phyloP scores from a whole-genome alignment of 73 alveolate genomes.

The Tetrahymena thermophila region DNA sequence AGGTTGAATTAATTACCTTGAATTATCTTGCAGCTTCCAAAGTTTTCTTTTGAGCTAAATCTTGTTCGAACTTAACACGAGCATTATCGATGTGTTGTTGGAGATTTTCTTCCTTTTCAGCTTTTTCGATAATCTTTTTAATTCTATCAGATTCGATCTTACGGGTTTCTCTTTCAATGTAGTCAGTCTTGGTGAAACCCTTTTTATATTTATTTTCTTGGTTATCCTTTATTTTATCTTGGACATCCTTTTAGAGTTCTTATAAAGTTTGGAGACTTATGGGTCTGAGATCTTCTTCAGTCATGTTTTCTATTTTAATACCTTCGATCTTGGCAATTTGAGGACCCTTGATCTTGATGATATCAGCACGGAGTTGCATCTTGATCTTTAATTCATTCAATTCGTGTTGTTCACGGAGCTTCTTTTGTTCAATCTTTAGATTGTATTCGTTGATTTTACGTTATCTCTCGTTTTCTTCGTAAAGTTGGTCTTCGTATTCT shows the following conservation, averaged over 20 bases:
- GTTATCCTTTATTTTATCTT: background rate
- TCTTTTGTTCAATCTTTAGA: background rate
- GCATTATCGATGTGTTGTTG: background rate
- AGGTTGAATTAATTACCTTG: background rate
- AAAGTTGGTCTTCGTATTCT: background rate
- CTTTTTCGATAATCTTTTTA: background rate
- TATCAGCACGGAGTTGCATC: background rate
- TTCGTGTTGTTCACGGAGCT: background rate
- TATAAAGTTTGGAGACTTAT: background rate
- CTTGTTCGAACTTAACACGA: background rate
- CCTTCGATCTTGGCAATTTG: background rate
- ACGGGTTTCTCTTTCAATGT: background rate
- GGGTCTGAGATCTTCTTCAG: constrained; percentile 3
- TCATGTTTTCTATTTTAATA: background rate
- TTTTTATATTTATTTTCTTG: background rate
- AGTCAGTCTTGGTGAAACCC: background rate
- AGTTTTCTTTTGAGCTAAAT: background rate
- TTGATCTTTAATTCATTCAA: background rate
- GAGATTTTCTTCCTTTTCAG: background rate
- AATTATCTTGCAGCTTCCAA: background rate
- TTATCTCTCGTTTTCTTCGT: background rate
- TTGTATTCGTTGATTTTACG: background rate
- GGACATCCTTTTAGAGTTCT: background rate
- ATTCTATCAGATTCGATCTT: background rate
- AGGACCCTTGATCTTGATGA: background rate